Conservation (phyloP, 192 early-diverging fungal genomes). For the Linnemannia schmuckeri region DNA sequence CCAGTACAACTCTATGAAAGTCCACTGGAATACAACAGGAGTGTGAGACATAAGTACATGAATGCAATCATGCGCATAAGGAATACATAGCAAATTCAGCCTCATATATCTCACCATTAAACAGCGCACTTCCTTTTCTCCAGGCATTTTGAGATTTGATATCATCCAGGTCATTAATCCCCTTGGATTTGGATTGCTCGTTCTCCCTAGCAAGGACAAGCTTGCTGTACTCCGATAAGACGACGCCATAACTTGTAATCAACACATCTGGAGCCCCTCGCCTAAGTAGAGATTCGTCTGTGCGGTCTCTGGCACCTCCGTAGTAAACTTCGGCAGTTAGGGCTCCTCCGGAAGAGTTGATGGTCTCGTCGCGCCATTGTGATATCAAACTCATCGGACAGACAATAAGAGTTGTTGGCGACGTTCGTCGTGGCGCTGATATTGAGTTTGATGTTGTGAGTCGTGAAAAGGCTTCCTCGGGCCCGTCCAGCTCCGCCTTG, state of each 20-base stretch:
- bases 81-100: neutral
- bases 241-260: slow-evolving; percentile 66
- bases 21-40: slow-evolving; percentile 63
- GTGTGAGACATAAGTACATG: neutral
- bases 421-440: neutral
- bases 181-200: slow-evolving; percentile 9
- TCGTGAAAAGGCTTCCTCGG: slow-evolving; percentile 25
- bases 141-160: slow-evolving; percentile 28
- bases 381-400: slow-evolving; percentile 69
- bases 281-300: slow-evolving; percentile 19
- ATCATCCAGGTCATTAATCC: slow-evolving; percentile 14
- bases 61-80: neutral
- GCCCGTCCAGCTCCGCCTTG: slow-evolving; percentile 11
- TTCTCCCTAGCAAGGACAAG: neutral
- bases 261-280: slow-evolving; percentile 57
- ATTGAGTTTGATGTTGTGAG: slow-evolving; percentile 19
- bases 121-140: slow-evolving; percentile 40
- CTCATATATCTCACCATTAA: slow-evolving; percentile 31
- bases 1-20: slow-evolving; percentile 91
- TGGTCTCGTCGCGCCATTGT: slow-evolving; percentile 67
- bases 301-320: slow-evolving; percentile 46
- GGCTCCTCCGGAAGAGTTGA: slow-evolving; percentile 55
- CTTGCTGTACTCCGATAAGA: slow-evolving; percentile 56
- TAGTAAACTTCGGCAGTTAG: slow-evolving; percentile 64
- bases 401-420: slow-evolving; percentile 65